Percentiles rank a stretch among this genome's conserved stretches.
These are phyloP conservation scores for Suillus spraguei DNA, from an alignment of 768 basidiomycete species.

Conservation along the genomic window DNA sequence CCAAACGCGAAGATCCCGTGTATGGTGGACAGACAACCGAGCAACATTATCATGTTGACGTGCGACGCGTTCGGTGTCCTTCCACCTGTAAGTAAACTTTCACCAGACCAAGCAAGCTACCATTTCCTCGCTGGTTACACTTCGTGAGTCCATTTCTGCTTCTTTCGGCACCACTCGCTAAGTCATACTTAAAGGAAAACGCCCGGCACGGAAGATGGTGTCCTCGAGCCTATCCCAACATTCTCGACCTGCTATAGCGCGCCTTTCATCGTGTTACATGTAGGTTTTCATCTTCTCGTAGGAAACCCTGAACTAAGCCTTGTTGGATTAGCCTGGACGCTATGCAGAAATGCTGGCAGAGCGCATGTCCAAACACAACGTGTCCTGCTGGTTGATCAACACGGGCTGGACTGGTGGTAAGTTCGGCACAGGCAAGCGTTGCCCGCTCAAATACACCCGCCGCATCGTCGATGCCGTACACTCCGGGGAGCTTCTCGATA, in stretches of 20 bases:
- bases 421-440: slow-evolving; percentile 91
- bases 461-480: slow-evolving; percentile 97
- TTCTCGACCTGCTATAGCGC: slow-evolving; percentile 99
- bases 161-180: slow-evolving; percentile 20
- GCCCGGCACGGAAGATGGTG: slow-evolving; percentile 98
- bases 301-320: slow-evolving; percentile 10
- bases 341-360: slow-evolving; percentile 98
- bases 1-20: slow-evolving; percentile 96
- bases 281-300: slow-evolving; percentile 34
- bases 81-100: slow-evolving; percentile 91
- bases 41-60: slow-evolving; percentile 95
- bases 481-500: slow-evolving; percentile 85
- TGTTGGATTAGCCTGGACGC: slow-evolving; percentile 67
- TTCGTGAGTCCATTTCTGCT: slow-evolving; percentile 52
- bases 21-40: slow-evolving; percentile 82
- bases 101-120: slow-evolving; percentile 94
- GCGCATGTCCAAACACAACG: slow-evolving; percentile 86
- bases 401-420: slow-evolving; percentile 97
- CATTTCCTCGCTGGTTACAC: slow-evolving; percentile 98
- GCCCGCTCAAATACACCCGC: slow-evolving; percentile 94
- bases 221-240: slow-evolving; percentile 96
- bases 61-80: slow-evolving; percentile 99
- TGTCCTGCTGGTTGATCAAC: slow-evolving; percentile 98
- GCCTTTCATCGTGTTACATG: slow-evolving; percentile 98
- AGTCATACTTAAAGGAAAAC: slow-evolving; percentile 67